A percentile compares a stretch with the other conserved stretches of the same genome.
These are phyloP conservation scores for Penicillium robsamsonii DNA, from an alignment of 495 filamentous ascomycete genomes.

Conservation along the genomic window DNA sequence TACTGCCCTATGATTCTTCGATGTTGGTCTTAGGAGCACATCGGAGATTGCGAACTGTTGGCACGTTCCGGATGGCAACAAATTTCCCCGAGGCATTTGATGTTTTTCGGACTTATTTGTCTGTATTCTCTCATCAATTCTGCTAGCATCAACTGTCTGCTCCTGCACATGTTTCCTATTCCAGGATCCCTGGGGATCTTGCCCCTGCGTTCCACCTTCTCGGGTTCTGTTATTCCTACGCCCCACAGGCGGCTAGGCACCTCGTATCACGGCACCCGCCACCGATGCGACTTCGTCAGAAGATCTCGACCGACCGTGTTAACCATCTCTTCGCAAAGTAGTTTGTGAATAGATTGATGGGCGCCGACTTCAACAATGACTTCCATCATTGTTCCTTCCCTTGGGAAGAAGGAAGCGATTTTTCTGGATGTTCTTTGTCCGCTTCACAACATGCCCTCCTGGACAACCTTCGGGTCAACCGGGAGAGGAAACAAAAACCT, in stretches of 20 bases:
- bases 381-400: constrained; percentile 31
- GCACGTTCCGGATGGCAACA: constrained; percentile 40
- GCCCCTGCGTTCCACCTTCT: constrained; percentile 41
- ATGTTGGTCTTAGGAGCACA: constrained; percentile 18
- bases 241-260: constrained; percentile 38
- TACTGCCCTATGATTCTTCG: constrained; percentile 29
- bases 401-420: constrained; percentile 59
- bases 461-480: constrained; percentile 17
- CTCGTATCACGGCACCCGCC: constrained; percentile 55
- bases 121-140: constrained; percentile 24
- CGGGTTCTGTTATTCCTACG: constrained; percentile 14
- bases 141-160: constrained; percentile 25
- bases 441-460: constrained; percentile 60
- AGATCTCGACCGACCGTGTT: constrained; percentile 68
- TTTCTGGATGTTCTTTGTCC: constrained; percentile 83
- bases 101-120: constrained; percentile 26
- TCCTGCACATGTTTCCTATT: constrained; percentile 46
- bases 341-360: constrained; percentile 59
- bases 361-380: constrained; percentile 55
- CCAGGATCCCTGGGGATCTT: constrained; percentile 41
- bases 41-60: constrained; percentile 37
- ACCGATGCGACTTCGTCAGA: constrained; percentile 44
- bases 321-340: constrained; percentile 62
- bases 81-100: constrained; percentile 20
- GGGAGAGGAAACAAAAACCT: constrained; percentile 86